Percentiles rank a stretch among this genome's conserved stretches.
Evolutionary conservation across 2,329 filamentous ascomycete genomes (phyloP).

Genomic region (Teratosphaeria zuluensis): DNA sequence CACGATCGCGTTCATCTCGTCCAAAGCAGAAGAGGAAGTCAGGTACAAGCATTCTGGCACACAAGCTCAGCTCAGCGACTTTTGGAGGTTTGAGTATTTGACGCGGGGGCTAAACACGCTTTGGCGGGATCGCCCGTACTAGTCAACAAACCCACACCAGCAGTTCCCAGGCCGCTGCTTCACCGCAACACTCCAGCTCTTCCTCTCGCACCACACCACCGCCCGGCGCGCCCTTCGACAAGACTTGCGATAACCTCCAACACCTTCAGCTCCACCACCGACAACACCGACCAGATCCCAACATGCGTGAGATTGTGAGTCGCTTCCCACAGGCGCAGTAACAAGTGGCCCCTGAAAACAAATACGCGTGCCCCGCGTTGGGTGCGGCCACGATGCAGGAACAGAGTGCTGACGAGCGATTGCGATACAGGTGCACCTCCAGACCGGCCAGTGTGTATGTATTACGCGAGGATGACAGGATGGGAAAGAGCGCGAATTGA

Average conservation of each 20-base stretch:
- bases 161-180: not conserved
- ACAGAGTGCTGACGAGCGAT: conserved; percentile 47
- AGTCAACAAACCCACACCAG: not conserved
- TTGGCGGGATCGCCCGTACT: not conserved
- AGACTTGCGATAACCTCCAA: conserved; percentile 1
- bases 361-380: conserved; percentile 34
- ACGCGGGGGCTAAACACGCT: not conserved
- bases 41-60: not conserved
- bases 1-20: not conserved
- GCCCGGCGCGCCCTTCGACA: conserved; percentile 1
- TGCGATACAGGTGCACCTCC: conserved; percentile 82
- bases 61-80: not conserved
- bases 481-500: conserved; percentile 13
- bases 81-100: not conserved
- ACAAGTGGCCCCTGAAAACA: conserved; percentile 21
- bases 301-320: conserved; percentile 58
- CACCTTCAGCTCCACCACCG: not conserved
- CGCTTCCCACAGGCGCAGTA: conserved; percentile 30
- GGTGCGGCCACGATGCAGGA: conserved; percentile 29
- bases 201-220: not conserved
- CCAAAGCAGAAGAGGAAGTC: not conserved
- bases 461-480: not conserved
- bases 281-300: conserved; percentile 23
- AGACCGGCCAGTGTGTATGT: conserved; percentile 99
- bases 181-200: conserved; percentile 7